Conservation (phyloP, 2,329 filamentous ascomycete genomes). For the Cercospora berteroae region DNA sequence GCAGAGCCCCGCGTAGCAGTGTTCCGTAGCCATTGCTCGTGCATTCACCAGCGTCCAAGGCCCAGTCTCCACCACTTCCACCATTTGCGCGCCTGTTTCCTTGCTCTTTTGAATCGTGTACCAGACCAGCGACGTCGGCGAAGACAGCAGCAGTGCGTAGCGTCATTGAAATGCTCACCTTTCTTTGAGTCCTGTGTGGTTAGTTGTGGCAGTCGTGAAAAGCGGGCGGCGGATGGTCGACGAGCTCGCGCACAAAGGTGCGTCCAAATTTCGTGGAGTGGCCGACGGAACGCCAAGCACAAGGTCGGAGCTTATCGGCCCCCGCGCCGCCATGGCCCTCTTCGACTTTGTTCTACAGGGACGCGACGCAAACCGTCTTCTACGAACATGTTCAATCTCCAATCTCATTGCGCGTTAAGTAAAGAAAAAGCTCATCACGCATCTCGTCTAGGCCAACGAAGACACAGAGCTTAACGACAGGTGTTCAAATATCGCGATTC, state of each 20-base stretch:
- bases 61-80: background rate
- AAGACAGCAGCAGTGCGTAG: background rate
- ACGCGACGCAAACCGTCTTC: background rate
- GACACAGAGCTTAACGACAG: background rate
- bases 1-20: background rate
- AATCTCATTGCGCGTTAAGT: background rate
- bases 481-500: background rate
- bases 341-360: too few species aligned
- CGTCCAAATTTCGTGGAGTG: conserved; percentile 5
- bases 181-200: background rate
- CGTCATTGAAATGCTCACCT: background rate
- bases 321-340: background rate
- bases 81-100: background rate
- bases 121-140: background rate
- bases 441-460: background rate
- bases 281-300: background rate
- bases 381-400: background rate
- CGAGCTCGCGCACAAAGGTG: background rate
- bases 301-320: background rate
- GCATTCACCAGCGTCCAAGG: background rate
- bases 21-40: background rate
- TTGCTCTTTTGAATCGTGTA: background rate
- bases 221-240: background rate
- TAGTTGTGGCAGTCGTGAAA: conserved; percentile 4
- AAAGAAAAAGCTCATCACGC: background rate